Evolutionary conservation across 2,329 filamentous ascomycete species (phyloP).

Genomic region (Penicillium oxalicum): DNA sequence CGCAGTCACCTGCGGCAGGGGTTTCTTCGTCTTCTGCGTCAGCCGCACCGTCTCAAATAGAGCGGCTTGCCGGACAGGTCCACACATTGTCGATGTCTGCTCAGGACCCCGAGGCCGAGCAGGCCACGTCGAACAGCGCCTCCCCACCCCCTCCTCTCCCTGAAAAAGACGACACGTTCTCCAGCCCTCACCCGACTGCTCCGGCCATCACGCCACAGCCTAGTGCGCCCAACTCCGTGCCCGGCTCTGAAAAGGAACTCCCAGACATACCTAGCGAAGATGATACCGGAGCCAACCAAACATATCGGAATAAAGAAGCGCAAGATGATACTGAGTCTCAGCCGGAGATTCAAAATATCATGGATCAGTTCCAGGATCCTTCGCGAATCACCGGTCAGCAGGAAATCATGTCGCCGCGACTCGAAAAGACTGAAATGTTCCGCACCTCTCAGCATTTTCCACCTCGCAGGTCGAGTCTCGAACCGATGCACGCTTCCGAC

Average conservation of each 20-base stretch:
- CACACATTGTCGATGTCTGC: slow-evolving; percentile 28
- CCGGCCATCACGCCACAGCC: slow-evolving; percentile 36
- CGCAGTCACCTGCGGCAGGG: slow-evolving; percentile 1
- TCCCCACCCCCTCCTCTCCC: slow-evolving; percentile 43
- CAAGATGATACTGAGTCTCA: slow-evolving; percentile 61
- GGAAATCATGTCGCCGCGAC: slow-evolving; percentile 84
- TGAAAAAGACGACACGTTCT: slow-evolving; percentile 48
- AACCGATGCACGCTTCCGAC: slow-evolving; percentile 52
- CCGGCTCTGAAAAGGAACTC: slow-evolving; percentile 35
- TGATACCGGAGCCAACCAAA: slow-evolving; percentile 41
- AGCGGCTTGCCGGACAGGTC: slow-evolving; percentile 25
- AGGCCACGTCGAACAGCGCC: slow-evolving; percentile 14
- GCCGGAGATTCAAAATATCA: slow-evolving; percentile 92
- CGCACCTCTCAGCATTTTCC: slow-evolving; percentile 65
- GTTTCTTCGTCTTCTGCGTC: slow-evolving; percentile 6
- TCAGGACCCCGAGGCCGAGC: slow-evolving; percentile 14
- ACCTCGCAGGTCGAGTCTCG: slow-evolving; percentile 78
- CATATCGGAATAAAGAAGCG: slow-evolving; percentile 53
- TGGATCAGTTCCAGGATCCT: slow-evolving; percentile 85
- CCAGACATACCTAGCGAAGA: slow-evolving; percentile 30
- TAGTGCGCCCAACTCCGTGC: slow-evolving; percentile 32
- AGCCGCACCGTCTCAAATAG: slow-evolving; percentile 14
- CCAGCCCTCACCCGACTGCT: slow-evolving; percentile 45
- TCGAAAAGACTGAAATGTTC: slow-evolving; percentile 76
- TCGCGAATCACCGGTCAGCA: slow-evolving; percentile 65